Conservation (phyloP, 2,329 filamentous ascomycete species). For the Ophiostoma australiae region DNA sequence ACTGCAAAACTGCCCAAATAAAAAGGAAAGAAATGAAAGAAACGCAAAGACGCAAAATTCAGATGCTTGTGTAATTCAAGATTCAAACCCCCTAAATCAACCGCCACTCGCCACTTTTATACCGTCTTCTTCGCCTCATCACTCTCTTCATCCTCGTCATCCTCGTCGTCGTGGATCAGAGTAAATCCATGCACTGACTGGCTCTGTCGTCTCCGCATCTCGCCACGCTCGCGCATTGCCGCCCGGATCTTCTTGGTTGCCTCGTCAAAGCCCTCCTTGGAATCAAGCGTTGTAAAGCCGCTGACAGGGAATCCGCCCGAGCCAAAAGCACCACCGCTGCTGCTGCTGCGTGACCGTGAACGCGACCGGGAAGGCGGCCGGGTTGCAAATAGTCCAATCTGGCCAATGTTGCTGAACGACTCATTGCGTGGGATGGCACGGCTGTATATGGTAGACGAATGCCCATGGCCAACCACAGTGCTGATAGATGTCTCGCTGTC, state of each 20-base stretch:
- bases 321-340: conserved; percentile 58
- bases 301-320: conserved; percentile 61
- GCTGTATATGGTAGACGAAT: conserved; percentile 49
- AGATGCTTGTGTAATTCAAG: neutral
- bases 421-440: conserved; percentile 73
- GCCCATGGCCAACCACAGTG: conserved; percentile 28
- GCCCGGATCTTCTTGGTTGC: conserved; percentile 78
- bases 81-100: neutral
- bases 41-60: neutral
- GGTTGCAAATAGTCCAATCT: conserved; percentile 84
- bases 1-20: neutral
- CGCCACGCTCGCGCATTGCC: conserved; percentile 75
- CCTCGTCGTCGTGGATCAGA: conserved; percentile 22
- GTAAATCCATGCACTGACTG: conserved; percentile 28
- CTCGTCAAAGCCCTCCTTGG: conserved; percentile 69
- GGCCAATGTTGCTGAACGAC: conserved; percentile 84
- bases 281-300: conserved; percentile 63
- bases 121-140: conserved; percentile 24
- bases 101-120: neutral
- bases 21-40: neutral
- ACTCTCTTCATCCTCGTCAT: conserved; percentile 25
- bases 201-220: conserved; percentile 53
- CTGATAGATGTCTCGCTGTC: conserved; percentile 46
- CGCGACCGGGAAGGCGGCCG: conserved; percentile 70
- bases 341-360: conserved; percentile 72